A percentile compares a stretch with the other conserved stretches of the same genome.
Evolutionary conservation across 75 land plant genomes (phyloP).

Genomic region (Sequoia sempervirens): DNA sequence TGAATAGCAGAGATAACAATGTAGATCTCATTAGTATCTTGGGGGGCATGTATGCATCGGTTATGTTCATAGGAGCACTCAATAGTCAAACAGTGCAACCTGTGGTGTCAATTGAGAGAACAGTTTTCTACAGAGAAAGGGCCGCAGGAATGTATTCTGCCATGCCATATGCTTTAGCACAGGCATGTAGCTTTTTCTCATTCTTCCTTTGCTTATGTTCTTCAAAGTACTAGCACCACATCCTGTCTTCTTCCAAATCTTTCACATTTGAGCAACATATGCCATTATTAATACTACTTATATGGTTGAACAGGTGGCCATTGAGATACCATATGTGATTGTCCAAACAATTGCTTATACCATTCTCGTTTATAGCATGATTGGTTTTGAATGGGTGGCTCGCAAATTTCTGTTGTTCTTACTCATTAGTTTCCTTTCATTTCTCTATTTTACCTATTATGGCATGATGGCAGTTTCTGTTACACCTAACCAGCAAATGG

Average conservation of each 20-base stretch:
- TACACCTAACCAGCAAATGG: conserved; percentile 49
- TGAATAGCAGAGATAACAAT: too few relatives aligned
- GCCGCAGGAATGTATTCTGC: conserved; percentile 91
- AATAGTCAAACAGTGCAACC: conserved; percentile 69
- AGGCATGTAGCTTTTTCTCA: conserved; percentile 28
- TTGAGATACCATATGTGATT: conserved; percentile 41
- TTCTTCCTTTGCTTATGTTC: too few relatives aligned
- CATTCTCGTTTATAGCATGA: conserved; percentile 28
- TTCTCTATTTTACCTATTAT: conserved; percentile 49
- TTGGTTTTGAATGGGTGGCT: conserved; percentile 32
- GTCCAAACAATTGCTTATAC: conserved; percentile 28
- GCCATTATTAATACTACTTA: not conserved
- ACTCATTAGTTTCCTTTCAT: conserved; percentile 30
- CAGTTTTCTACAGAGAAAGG: conserved; percentile 80
- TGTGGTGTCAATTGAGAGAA: conserved; percentile 64
- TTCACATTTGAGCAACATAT: not conserved
- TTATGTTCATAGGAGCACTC: conserved; percentile 62
- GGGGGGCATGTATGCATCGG: conserved; percentile 76
- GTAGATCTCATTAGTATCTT: conserved; percentile 53
- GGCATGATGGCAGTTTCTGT: conserved; percentile 60
- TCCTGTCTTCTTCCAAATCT: not conserved
- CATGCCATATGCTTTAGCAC: conserved; percentile 76
- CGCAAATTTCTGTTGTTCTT: conserved; percentile 37
- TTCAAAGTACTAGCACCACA: too few relatives aligned
- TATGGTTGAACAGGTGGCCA: conserved; percentile 27